These are phyloP conservation scores for Aspergillus baeticus DNA, from an alignment of 495 filamentous ascomycete species.

Conservation along the genomic window DNA sequence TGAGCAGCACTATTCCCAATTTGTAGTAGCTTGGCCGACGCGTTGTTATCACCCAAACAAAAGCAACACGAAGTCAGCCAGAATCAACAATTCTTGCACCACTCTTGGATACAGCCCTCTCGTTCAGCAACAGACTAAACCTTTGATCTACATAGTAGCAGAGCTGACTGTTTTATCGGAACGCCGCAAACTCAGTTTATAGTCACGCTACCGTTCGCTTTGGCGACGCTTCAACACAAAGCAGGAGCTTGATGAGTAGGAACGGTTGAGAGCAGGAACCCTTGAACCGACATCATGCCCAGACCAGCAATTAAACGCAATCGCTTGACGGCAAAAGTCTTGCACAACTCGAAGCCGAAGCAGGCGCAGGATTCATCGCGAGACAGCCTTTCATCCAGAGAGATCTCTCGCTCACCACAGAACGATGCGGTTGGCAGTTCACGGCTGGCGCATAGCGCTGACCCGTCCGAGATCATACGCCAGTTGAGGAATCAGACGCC, in stretches of 20 bases:
- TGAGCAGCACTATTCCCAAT: not conserved
- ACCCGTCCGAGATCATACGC: slow-evolving; percentile 22
- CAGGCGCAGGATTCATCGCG: not conserved
- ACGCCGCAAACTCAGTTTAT: no score
- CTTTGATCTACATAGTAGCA: no score
- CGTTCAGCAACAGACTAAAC: no score
- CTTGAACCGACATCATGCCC: slow-evolving; percentile 31
- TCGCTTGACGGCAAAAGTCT: slow-evolving; percentile 25
- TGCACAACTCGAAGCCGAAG: not conserved
- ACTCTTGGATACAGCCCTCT: no score
- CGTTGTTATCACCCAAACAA: not conserved
- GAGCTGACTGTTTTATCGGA: no score
- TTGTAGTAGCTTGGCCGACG: not conserved
- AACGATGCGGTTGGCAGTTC: slow-evolving; percentile 6
- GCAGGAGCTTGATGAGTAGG: no score
- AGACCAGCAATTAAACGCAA: slow-evolving; percentile 43
- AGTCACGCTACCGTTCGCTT: no score
- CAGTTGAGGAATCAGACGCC: slow-evolving; percentile 37
- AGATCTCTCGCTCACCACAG: slow-evolving; percentile 11
- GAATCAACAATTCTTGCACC: no score
- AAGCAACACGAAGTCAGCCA: not conserved
- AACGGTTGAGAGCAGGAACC: not conserved
- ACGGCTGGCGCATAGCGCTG: slow-evolving; percentile 1
- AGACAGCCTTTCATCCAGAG: not conserved
- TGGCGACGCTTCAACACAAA: no score